Evolutionary conservation across 106 monocot species (phyloP), one percentile per base, ranked within the genome.

Genomic region (Vanilla planifolia): DNA sequence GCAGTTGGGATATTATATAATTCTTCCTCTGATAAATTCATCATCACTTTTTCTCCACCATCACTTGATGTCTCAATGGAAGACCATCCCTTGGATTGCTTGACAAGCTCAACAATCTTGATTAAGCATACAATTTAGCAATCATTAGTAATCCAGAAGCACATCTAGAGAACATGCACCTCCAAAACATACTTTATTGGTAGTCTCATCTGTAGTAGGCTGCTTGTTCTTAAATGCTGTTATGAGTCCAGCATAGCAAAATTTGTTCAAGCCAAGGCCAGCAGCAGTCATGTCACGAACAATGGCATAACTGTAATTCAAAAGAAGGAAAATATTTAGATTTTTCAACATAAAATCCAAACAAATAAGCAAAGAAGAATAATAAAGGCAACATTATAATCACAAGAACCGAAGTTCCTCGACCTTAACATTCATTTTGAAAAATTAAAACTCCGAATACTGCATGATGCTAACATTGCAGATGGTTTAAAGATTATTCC

Each of bases 251-350:
- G 96, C 96, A 80, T 98, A 98, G 57, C 96, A 98, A 42, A 81
- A 98, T 62, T 84, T 98, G 71, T 98, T 88, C 41, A 98, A 63
- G 67, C 91, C 88, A 56, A 98, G 77, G 55, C 95, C 86, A 69
- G 85, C 95, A 64, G 96, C 84, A 53, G 91, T 92, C 96, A 98
- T 98, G 62, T 98, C 96, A 75, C 92, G 81, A 62, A 98, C 90
- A 68, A 98, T 85, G 27, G 84, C 81, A 71, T 82, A 80, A 40
- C 96, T 98, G 71, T 42, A 30, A 28, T 16, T 41, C 2, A 64
- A 67, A 26, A n/a, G 25, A 75, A 55, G 24, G 29, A 60, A 24
- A 25, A 30, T 14, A 55, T 42, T 35, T 2, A 17, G 30, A 56
- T 56, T 33, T 8, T 17, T 27, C 19, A 17, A 19, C 16, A 34